phyloP scores from a whole-genome alignment of 2,329 filamentous ascomycete genomes.

The Orbilia oligospora region DNA sequence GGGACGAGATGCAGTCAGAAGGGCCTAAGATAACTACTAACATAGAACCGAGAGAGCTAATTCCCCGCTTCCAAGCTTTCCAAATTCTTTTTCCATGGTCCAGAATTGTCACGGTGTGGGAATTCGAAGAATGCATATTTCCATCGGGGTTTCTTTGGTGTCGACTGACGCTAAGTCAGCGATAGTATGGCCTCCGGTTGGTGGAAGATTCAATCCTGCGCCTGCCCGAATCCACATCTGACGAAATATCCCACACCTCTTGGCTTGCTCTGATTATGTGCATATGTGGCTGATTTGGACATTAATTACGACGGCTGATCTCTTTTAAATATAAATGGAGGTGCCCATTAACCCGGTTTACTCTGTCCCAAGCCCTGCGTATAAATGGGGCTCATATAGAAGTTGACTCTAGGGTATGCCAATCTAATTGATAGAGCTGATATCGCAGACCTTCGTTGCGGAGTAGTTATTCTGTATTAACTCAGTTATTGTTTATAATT shows the following conservation, averaged over 20 bases:
- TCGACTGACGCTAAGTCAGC: conserved; percentile 6
- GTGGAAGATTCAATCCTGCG: conserved; percentile 52
- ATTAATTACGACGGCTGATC: conserved; percentile 34
- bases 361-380: conserved; percentile 13
- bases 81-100: conserved; percentile 26
- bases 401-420: neutral
- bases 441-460: neutral
- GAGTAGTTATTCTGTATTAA: no score
- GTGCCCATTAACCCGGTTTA: conserved; percentile 36
- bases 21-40: conserved; percentile 21
- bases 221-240: conserved; percentile 25
- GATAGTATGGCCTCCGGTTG: conserved; percentile 39
- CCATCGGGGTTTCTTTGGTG: conserved; percentile 11
- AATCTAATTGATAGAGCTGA: neutral
- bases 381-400: conserved; percentile 31
- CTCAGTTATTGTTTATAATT: no score
- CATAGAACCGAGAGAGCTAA: conserved; percentile 36
- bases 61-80: conserved; percentile 38
- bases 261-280: conserved; percentile 23
- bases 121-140: conserved; percentile 30
- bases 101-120: conserved; percentile 17
- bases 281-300: conserved; percentile 23
- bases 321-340: conserved; percentile 35
- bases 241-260: conserved; percentile 25
- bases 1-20: conserved; percentile 38